phyloP scores from a whole-genome alignment of 164 flowering plant genomes.

The Aristolochia contorta region DNA sequence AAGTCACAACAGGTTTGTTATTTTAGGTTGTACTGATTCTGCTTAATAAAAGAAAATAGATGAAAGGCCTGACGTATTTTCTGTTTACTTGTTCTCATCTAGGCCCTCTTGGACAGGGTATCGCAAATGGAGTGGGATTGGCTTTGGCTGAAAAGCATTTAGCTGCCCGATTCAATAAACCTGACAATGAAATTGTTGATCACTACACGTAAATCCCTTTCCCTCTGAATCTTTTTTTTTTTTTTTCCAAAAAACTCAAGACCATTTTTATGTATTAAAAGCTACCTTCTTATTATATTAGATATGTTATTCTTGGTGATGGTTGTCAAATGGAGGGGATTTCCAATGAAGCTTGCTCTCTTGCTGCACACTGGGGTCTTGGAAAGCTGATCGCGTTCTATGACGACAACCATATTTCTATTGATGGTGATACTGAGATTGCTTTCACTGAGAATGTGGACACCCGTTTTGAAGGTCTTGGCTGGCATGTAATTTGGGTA shows the following conservation, averaged over 20 bases:
- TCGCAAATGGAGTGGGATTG: conserved; percentile 94
- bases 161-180: conserved; percentile 94
- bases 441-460: conserved; percentile 92
- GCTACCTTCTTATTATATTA: conserved; percentile 7
- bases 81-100: background rate
- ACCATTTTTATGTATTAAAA: background rate
- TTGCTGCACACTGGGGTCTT: conserved; percentile 97
- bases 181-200: conserved; percentile 77
- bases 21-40: background rate
- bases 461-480: conserved; percentile 84
- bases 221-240: background rate
- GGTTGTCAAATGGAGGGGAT: conserved; percentile 99
- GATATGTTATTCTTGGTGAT: conserved; percentile 83
- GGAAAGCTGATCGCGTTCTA: conserved; percentile 97
- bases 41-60: no score
- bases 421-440: conserved; percentile 93
- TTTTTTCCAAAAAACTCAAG: no score
- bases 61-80: background rate
- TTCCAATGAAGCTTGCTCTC: conserved; percentile 84
- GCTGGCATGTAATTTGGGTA: conserved; percentile 98
- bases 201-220: conserved; percentile 75
- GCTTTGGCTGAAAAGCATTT: conserved; percentile 97
- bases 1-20: conserved; percentile 92
- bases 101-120: conserved; percentile 99
- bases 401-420: conserved; percentile 95